Percentiles rank a stretch among this genome's conserved stretches.
Evolutionary conservation across 2,329 filamentous ascomycete species (phyloP).

Genomic region (Aspergillus neotritici): DNA sequence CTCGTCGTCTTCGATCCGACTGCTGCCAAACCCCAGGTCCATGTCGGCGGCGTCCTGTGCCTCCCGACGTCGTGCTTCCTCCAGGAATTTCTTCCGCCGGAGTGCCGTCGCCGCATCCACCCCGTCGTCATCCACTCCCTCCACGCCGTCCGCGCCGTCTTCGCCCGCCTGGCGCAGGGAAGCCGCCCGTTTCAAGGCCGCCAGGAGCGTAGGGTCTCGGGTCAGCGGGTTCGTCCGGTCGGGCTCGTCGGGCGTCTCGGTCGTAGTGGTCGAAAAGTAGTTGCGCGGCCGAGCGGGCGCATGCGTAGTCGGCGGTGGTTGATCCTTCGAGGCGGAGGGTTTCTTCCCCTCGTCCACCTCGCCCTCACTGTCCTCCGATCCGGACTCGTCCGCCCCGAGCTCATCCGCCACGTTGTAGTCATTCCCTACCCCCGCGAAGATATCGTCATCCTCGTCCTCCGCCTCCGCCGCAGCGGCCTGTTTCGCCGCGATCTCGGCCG

Average conservation of each 20-base stretch:
- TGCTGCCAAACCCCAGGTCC: slow-evolving; percentile 90
- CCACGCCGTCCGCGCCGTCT: slow-evolving; percentile 32
- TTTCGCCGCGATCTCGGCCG: slow-evolving; percentile 37
- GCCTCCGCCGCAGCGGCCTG: slow-evolving; percentile 32
- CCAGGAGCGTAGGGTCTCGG: slow-evolving; percentile 71
- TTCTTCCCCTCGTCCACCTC: slow-evolving; percentile 12
- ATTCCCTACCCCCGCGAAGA: slow-evolving; percentile 56
- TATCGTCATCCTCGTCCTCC: slow-evolving; percentile 54
- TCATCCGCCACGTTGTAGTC: slow-evolving; percentile 57
- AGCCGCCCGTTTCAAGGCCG: slow-evolving; percentile 79
- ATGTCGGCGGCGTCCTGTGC: slow-evolving; percentile 84
- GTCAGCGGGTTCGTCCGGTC: slow-evolving; percentile 43
- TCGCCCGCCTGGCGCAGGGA: slow-evolving; percentile 49
- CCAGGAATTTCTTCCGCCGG: slow-evolving; percentile 67
- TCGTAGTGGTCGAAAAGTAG: slow-evolving; percentile 39
- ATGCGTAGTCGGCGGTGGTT: slow-evolving; percentile 4
- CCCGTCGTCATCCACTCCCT: slow-evolving; percentile 36
- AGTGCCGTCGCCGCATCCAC: slow-evolving; percentile 59
- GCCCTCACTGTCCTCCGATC: slow-evolving; percentile 33
- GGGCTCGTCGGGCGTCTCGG: slow-evolving; percentile 49
- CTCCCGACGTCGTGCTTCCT: slow-evolving; percentile 50
- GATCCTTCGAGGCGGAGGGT: slow-evolving; percentile 3
- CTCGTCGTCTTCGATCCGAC: slow-evolving; percentile 78
- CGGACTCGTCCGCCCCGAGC: slow-evolving; percentile 45
- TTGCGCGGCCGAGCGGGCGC: slow-evolving; percentile 39